phyloP scores from a whole-genome alignment of 352 stramenopile genomes.

The Pythium scleroteichum region DNA sequence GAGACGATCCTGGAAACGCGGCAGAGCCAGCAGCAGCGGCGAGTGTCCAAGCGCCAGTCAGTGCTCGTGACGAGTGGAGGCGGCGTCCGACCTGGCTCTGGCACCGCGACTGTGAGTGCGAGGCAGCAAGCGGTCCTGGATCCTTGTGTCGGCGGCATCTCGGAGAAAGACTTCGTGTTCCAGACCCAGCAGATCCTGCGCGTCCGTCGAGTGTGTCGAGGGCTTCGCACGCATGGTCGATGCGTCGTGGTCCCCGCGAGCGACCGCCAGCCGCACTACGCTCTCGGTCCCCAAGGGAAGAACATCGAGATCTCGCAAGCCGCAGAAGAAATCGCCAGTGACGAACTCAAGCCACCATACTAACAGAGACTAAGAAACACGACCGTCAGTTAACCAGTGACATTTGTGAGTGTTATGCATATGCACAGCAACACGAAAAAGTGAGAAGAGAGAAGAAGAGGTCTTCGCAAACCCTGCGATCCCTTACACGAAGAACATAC shows the following conservation, averaged over 20 bases:
- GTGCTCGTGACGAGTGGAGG: not conserved
- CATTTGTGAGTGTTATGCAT: not conserved
- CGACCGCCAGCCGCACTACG: not conserved
- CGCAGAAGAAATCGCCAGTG: constrained; percentile 20
- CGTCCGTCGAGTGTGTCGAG: constrained; percentile 38
- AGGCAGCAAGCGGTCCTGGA: not conserved
- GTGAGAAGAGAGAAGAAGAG: not conserved
- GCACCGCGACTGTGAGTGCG: constrained; percentile 1
- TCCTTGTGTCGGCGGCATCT: constrained; percentile 43
- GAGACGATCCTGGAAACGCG: constrained; percentile 35
- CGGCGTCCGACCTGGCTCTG: constrained; percentile 14
- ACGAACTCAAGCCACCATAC: constrained; percentile 42
- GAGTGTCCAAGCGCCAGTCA: constrained; percentile 14
- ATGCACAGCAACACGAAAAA: constrained; percentile 8
- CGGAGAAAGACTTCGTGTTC: constrained; percentile 65
- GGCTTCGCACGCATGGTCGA: constrained; percentile 57
- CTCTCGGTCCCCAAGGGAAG: constrained; percentile 19
- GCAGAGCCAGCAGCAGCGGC: constrained; percentile 14
- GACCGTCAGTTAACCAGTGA: not conserved
- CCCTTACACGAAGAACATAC: constrained; percentile 67
- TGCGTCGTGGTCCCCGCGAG: constrained; percentile 10
- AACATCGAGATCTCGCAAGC: not conserved
- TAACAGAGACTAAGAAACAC: not conserved
- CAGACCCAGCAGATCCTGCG: constrained; percentile 51
- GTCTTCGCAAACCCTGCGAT: too few species aligned